phyloP scores from a whole-genome alignment of 2,329 filamentous ascomycete genomes.

The Ophiostoma montium region DNA sequence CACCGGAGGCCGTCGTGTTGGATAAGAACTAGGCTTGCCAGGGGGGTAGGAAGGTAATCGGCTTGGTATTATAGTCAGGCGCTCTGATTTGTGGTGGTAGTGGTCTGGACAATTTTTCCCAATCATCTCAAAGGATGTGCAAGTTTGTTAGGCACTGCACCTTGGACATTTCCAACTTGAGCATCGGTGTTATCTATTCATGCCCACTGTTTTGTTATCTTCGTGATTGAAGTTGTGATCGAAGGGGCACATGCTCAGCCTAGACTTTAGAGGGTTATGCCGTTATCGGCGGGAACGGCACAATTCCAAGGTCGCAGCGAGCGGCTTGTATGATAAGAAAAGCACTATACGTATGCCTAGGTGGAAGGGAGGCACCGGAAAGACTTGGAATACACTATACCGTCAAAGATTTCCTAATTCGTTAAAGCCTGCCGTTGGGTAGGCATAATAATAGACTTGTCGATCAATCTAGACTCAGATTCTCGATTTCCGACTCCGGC shows the following conservation, averaged over 20 bases:
- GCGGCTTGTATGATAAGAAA: not conserved
- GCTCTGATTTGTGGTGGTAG: not conserved
- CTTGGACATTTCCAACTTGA: not conserved
- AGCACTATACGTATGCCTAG: not conserved
- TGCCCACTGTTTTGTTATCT: not conserved
- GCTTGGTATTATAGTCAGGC: not conserved
- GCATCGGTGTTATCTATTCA: not conserved
- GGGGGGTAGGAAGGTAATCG: not conserved
- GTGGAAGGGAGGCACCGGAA: not conserved
- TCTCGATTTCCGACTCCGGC: not conserved
- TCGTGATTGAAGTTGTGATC: not conserved
- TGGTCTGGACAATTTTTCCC: not conserved
- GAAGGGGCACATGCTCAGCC: not conserved
- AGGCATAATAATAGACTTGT: not conserved
- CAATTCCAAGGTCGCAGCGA: not conserved
- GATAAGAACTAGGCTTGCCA: not conserved
- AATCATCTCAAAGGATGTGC: not conserved
- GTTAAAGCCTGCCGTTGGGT: not conserved
- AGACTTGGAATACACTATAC: not conserved
- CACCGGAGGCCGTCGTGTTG: not conserved
- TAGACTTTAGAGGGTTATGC: not conserved
- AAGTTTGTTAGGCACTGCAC: not conserved
- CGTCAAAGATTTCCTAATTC: conserved; percentile 1
- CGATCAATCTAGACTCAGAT: conserved; percentile 1
- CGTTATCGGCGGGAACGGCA: not conserved